These are phyloP conservation scores for Mitragyna speciosa DNA, from an alignment of 257 asterid genomes.

Conservation along the genomic window DNA sequence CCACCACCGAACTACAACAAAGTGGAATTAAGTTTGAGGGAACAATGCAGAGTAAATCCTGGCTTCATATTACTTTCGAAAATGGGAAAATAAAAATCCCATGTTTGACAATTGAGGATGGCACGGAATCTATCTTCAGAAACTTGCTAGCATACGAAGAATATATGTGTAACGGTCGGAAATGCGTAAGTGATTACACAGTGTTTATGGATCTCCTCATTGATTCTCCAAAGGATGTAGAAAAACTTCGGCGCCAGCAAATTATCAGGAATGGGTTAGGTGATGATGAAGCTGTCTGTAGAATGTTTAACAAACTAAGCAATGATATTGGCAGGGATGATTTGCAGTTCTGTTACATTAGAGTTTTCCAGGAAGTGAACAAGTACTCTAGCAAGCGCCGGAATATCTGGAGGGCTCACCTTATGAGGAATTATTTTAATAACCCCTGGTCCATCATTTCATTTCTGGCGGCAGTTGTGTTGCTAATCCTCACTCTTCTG, in stretches of 20 bases:
- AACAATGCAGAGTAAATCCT: not conserved
- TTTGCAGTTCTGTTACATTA: too few species aligned
- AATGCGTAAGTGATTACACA: not conserved
- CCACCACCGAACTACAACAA: not conserved
- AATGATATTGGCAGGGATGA: too few species aligned
- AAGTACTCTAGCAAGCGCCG: not conserved
- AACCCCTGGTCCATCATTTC: conserved; percentile 9
- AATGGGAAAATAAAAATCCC: conserved; percentile 1
- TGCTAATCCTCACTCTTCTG: not conserved
- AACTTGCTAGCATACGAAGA: not conserved
- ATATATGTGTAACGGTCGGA: not conserved
- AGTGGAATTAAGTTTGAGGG: too few species aligned
- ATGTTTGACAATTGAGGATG: not conserved
- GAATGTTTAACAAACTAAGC: too few species aligned
- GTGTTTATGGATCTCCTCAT: not conserved
- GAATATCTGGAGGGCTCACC: not conserved
- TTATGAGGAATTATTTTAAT: not conserved
- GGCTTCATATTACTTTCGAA: not conserved
- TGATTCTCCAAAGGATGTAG: not conserved
- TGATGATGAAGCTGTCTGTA: too few species aligned
- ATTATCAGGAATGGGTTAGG: too few species aligned
- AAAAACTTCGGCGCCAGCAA: too few species aligned
- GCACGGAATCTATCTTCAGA: not conserved
- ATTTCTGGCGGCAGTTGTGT: not conserved
- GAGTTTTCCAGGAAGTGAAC: not conserved